These are phyloP conservation scores for Phellinidium pouzarii DNA, from an alignment of 1,284 basidiomycete genomes.

Conservation along the genomic window DNA sequence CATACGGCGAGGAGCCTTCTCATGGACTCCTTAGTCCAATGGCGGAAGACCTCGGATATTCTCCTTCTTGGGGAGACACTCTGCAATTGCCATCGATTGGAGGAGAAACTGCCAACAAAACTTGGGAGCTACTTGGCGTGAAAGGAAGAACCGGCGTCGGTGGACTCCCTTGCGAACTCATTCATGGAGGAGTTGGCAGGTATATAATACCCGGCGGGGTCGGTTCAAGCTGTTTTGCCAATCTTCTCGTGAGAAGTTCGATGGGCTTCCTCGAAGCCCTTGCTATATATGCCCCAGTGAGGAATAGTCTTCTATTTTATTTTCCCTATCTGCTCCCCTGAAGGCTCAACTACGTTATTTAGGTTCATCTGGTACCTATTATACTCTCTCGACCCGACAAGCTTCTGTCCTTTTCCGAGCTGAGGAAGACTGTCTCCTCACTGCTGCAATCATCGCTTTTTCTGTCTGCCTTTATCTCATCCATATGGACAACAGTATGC, in stretches of 20 bases:
- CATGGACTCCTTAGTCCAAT: constrained; percentile 38
- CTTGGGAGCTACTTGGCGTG: constrained; percentile 52
- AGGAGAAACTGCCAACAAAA: constrained; percentile 38
- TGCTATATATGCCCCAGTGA: constrained; percentile 61
- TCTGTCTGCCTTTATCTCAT: constrained; percentile 62
- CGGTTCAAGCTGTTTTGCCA: constrained; percentile 50
- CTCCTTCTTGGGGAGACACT: constrained; percentile 58
- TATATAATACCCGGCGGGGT: constrained; percentile 32
- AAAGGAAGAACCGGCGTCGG: constrained; percentile 45
- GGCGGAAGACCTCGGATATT: constrained; percentile 49
- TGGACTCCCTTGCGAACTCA: constrained; percentile 66
- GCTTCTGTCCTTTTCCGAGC: constrained; percentile 37
- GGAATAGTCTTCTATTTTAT: constrained; percentile 22
- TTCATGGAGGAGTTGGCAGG: constrained; percentile 50
- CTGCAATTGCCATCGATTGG: constrained; percentile 52
- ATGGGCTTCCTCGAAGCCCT: constrained; percentile 57
- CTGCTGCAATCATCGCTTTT: constrained; percentile 62
- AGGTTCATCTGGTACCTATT: constrained; percentile 66
- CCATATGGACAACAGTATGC: constrained; percentile 65
- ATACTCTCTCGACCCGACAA: constrained; percentile 50
- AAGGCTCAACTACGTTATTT: constrained; percentile 9
- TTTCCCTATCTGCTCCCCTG: constrained; percentile 5
- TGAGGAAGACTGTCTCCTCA: constrained; percentile 38
- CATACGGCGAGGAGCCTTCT: constrained; percentile 41
- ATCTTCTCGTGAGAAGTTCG: constrained; percentile 43